phyloP scores from a whole-genome alignment of 352 stramenopile species.

The Thalassiosira mediterranea region DNA sequence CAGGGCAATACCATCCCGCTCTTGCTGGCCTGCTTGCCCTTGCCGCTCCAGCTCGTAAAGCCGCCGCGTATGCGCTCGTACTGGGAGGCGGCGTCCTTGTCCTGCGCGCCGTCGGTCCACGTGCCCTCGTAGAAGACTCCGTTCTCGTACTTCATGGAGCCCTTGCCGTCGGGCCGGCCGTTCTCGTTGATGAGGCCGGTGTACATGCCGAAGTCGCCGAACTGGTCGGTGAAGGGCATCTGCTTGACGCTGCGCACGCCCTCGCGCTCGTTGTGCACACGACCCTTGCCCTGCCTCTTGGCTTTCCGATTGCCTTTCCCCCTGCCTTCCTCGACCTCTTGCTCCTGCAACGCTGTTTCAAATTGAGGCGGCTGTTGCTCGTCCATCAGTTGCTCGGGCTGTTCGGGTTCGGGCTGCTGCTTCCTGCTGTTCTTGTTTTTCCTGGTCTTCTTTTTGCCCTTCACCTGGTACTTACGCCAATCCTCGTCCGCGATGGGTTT shows the following conservation, averaged over 20 bases:
- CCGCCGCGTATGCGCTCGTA: conserved; percentile 53
- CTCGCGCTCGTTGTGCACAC: conserved; percentile 2
- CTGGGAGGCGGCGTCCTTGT: conserved; percentile 46
- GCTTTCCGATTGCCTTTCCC: conserved; percentile 5
- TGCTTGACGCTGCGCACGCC: conserved; percentile 35
- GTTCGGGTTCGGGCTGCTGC: not conserved
- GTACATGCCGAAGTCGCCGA: conserved; percentile 53
- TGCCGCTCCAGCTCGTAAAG: conserved; percentile 51
- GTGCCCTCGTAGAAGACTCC: conserved; percentile 56
- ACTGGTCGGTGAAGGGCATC: conserved; percentile 59
- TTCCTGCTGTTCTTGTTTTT: not conserved
- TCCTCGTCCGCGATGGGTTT: not conserved
- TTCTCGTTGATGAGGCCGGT: conserved; percentile 52
- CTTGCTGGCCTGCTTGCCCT: conserved; percentile 47
- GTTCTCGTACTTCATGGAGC: conserved; percentile 65
- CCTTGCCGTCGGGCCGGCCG: conserved; percentile 42
- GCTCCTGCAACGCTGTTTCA: conserved; percentile 1
- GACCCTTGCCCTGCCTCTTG: conserved; percentile 9
- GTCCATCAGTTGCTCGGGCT: not conserved
- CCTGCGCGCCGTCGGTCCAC: conserved; percentile 54
- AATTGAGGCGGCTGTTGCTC: not conserved
- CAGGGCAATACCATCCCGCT: conserved; percentile 46
- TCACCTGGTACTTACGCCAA: conserved; percentile 13
- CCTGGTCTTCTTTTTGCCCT: not conserved
- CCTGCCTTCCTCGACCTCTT: not conserved